A percentile compares a stretch with the other conserved stretches of the same genome.
Conservation (phyloP, 352 stramenopile genomes). For the Phytophthora litchii region DNA sequence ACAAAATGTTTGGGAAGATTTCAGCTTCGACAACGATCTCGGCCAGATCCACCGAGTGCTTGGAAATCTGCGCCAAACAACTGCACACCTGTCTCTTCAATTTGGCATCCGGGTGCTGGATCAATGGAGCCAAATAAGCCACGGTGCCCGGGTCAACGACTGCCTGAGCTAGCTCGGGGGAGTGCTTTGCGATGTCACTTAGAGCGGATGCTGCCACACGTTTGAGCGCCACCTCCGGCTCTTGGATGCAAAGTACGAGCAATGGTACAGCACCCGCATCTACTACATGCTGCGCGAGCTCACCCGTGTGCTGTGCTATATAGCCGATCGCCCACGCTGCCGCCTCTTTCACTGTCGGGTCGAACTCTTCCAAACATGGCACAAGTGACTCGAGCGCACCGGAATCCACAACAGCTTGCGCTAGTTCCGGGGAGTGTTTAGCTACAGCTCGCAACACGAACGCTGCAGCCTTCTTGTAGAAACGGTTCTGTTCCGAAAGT, state of each 20-base stretch:
- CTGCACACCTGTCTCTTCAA: slow-evolving; percentile 93
- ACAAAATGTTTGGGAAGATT: slow-evolving; percentile 96
- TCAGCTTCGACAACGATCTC: slow-evolving; percentile 96
- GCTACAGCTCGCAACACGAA: slow-evolving; percentile 94
- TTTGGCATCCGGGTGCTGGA: slow-evolving; percentile 94
- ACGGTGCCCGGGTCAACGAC: slow-evolving; percentile 94
- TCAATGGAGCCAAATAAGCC: slow-evolving; percentile 93
- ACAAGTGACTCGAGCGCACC: slow-evolving; percentile 92
- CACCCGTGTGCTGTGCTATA: slow-evolving; percentile 94
- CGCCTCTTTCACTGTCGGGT: slow-evolving; percentile 95
- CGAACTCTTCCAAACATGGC: slow-evolving; percentile 95
- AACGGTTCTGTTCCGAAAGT: slow-evolving; percentile 94
- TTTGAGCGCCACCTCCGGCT: slow-evolving; percentile 95
- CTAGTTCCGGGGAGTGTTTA: slow-evolving; percentile 95
- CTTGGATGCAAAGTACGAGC: slow-evolving; percentile 95
- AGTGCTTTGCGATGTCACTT: slow-evolving; percentile 96
- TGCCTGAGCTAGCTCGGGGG: slow-evolving; percentile 92
- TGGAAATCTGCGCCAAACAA: slow-evolving; percentile 94
- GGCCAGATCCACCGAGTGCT: slow-evolving; percentile 95
- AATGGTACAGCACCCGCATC: slow-evolving; percentile 93
- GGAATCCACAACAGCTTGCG: slow-evolving; percentile 94
- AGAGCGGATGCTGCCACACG: slow-evolving; percentile 93
- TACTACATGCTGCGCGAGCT: slow-evolving; percentile 94
- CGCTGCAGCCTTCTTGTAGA: slow-evolving; percentile 96
- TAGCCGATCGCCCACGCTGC: slow-evolving; percentile 96